Evolutionary conservation across 345 rosid species (phyloP).

Genomic region (Populus alba): DNA sequence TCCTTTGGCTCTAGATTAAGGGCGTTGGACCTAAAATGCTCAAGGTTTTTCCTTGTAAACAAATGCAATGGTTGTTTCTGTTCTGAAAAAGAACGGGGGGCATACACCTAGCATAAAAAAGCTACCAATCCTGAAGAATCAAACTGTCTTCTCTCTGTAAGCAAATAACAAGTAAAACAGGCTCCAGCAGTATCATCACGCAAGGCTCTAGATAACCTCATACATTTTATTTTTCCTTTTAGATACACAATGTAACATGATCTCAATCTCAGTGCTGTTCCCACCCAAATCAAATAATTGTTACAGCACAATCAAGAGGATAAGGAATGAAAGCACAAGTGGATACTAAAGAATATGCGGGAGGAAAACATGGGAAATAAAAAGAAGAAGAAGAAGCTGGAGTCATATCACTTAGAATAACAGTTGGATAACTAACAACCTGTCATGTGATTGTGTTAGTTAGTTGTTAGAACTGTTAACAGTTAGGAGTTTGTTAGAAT

Average conservation of each 20-base stretch:
- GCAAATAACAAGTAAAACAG: too few relatives aligned
- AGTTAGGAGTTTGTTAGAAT: too few relatives aligned
- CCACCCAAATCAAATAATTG: background rate
- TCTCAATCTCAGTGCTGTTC: background rate
- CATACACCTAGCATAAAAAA: background rate
- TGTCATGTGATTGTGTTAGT: too few relatives aligned
- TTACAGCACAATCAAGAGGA: background rate
- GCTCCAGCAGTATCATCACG: background rate
- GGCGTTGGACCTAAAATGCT: background rate
- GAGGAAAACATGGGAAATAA: too few relatives aligned
- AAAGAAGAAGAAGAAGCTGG: too few relatives aligned
- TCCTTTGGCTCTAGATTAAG: background rate
- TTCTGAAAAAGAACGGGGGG: background rate
- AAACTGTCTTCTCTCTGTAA: background rate
- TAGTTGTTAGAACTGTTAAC: too few relatives aligned
- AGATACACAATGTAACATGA: background rate
- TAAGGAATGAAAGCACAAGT: too few relatives aligned
- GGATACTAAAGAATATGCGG: too few relatives aligned
- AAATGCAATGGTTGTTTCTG: too few relatives aligned
- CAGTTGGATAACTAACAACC: too few relatives aligned
- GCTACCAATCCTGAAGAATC: background rate
- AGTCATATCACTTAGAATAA: too few relatives aligned
- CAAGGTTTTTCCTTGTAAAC: background rate
- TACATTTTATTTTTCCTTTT: background rate
- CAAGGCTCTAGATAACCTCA: background rate